Conservation (phyloP, 257 asterid species). For the Solanum lignicaule region DNA sequence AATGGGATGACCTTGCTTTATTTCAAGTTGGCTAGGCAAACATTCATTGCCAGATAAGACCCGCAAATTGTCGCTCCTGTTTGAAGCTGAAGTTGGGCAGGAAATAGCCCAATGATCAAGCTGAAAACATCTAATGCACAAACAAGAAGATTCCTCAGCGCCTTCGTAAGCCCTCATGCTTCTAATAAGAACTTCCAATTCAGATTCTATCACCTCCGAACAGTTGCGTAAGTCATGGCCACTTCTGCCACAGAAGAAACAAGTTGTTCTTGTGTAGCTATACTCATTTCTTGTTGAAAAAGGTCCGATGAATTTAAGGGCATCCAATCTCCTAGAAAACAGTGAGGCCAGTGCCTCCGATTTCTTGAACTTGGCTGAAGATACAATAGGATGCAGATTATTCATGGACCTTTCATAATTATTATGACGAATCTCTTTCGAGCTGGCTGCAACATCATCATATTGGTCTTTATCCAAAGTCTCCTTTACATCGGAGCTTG, state of each 20-base stretch:
- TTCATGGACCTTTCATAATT: conserved; percentile 4
- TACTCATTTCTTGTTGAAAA: conserved; percentile 14
- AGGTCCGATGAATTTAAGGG: conserved; percentile 35
- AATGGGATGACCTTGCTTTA: background rate
- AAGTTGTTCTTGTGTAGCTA: conserved; percentile 3
- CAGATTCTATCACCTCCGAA: conserved; percentile 29
- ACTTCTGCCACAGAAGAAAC: conserved; percentile 53
- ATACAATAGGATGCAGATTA: conserved; percentile 4
- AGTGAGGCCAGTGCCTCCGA: conserved; percentile 47
- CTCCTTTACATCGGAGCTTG: conserved; percentile 4
- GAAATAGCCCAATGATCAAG: conserved; percentile 59
- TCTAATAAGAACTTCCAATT: conserved; percentile 32
- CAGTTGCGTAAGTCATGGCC: conserved; percentile 46
- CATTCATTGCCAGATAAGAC: background rate
- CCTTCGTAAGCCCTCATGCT: conserved; percentile 24
- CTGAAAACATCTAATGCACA: conserved; percentile 59
- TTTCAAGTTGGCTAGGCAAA: background rate
- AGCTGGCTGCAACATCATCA: conserved; percentile 2
- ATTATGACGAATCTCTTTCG: background rate
- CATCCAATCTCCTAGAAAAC: conserved; percentile 62
- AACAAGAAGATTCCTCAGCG: conserved; percentile 21
- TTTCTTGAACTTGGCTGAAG: conserved; percentile 14
- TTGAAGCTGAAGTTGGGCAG: conserved; percentile 34
- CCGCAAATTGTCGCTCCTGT: background rate
- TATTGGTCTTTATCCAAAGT: conserved; percentile 2